phyloP scores from a whole-genome alignment of 805 yeast genomes.

The Candida patagonica region DNA sequence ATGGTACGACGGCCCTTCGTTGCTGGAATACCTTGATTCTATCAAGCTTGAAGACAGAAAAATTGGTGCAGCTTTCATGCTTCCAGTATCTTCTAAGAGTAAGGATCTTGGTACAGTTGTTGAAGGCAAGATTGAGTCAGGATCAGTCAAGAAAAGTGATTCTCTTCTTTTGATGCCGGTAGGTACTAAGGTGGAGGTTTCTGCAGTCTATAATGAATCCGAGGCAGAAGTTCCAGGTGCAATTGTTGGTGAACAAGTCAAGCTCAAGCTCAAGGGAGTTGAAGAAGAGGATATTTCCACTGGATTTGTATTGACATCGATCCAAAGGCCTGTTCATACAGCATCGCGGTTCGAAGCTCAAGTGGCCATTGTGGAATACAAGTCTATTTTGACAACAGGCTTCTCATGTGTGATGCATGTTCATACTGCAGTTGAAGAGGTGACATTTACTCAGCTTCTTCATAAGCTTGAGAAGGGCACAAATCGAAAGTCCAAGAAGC shows the following conservation, averaged over 20 bases:
- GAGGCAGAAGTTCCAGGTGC: slow-evolving; percentile 90
- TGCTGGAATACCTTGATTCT: slow-evolving; percentile 79
- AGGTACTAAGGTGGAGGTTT: slow-evolving; percentile 71
- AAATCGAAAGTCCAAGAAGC: slow-evolving; percentile 89
- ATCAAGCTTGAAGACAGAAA: slow-evolving; percentile 79
- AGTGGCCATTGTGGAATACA: slow-evolving; percentile 92
- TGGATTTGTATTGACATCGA: slow-evolving; percentile 86
- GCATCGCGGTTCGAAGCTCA: slow-evolving; percentile 91
- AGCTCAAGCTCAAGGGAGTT: slow-evolving; percentile 84
- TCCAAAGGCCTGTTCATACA: slow-evolving; percentile 80
- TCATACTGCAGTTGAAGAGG: slow-evolving; percentile 97
- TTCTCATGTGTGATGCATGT: slow-evolving; percentile 98
- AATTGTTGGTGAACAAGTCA: slow-evolving; percentile 93
- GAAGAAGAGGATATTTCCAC: slow-evolving; percentile 93
- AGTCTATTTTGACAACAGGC: slow-evolving; percentile 89
- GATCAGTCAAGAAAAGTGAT: slow-evolving; percentile 75
- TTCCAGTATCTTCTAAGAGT: slow-evolving; percentile 90
- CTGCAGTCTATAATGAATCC: slow-evolving; percentile 85
- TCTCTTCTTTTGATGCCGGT: slow-evolving; percentile 87
- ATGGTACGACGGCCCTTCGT: slow-evolving; percentile 91
- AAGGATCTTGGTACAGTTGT: slow-evolving; percentile 95
- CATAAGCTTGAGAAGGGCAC: slow-evolving; percentile 96
- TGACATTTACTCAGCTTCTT: slow-evolving; percentile 64
- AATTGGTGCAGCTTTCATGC: slow-evolving; percentile 92
- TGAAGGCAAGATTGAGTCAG: slow-evolving; percentile 97